Conservation (phyloP, 352 stramenopile species). For the Globisporangium parvum region DNA sequence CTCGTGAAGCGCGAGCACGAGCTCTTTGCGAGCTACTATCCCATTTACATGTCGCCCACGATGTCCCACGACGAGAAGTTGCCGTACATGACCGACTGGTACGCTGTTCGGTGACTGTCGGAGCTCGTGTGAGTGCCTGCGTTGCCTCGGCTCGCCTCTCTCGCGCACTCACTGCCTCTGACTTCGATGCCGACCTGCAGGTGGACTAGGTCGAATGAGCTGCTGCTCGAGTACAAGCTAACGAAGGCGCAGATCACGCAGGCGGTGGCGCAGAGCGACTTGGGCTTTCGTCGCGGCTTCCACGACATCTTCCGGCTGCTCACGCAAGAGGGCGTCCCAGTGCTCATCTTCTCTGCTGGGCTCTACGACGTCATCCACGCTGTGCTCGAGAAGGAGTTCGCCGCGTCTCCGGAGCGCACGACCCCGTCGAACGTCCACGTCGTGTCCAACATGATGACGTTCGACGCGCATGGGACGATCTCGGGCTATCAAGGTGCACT, state of each 20-base stretch:
- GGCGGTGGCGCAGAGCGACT: constrained; percentile 42
- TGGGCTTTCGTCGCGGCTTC: constrained; percentile 47
- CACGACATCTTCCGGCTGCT: constrained; percentile 37
- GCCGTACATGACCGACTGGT: constrained; percentile 70
- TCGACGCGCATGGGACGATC: constrained; percentile 38
- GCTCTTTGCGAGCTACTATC: constrained; percentile 72
- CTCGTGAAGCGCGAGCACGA: constrained; percentile 22
- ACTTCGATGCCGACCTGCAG: constrained; percentile 37
- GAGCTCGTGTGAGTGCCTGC: no score
- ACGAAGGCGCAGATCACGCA: constrained; percentile 31
- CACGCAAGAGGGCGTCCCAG: constrained; percentile 32
- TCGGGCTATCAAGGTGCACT: constrained; percentile 56
- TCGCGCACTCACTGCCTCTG: constrained; percentile 18
- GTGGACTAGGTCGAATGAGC: constrained; percentile 44
- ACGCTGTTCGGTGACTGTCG: constrained; percentile 11
- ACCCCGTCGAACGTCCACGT: constrained; percentile 64
- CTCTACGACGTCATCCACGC: constrained; percentile 80
- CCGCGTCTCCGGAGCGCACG: constrained; percentile 11
- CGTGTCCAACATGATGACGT: constrained; percentile 79
- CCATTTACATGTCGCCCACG: constrained; percentile 63
- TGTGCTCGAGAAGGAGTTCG: constrained; percentile 62
- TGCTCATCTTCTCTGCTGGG: constrained; percentile 61
- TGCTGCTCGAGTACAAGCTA: constrained; percentile 57
- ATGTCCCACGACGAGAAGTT: constrained; percentile 61
- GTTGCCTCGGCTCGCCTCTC: no score